Evolutionary conservation across 352 stramenopile species (phyloP).

Genomic region (Phytophthora pistaciae): DNA sequence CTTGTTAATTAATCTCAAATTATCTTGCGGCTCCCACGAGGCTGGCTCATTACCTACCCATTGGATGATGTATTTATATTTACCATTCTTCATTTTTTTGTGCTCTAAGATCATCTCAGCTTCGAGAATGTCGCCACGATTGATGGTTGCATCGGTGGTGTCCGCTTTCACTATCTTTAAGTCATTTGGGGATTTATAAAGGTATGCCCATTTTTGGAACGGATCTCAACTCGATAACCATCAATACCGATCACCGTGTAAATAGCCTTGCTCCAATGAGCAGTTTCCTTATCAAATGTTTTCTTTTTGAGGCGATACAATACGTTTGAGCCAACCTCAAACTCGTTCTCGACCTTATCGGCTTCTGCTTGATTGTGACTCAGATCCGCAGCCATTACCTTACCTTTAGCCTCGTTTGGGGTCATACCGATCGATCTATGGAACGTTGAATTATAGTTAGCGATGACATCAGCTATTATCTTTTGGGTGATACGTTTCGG

Average conservation of each 20-base stretch:
- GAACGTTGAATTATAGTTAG: not conserved
- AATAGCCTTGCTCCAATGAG: slow-evolving; percentile 25
- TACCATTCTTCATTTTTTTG: slow-evolving; percentile 5
- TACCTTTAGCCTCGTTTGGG: not conserved
- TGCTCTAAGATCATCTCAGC: slow-evolving; percentile 21
- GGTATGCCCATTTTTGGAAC: slow-evolving; percentile 42
- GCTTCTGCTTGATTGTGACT: not conserved
- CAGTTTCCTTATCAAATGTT: slow-evolving; percentile 37
- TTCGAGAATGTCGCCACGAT: slow-evolving; percentile 28
- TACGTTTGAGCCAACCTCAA: slow-evolving; percentile 18
- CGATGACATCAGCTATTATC: not conserved
- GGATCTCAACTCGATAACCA: slow-evolving; percentile 30
- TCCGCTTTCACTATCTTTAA: slow-evolving; percentile 30
- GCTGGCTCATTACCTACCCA: not conserved
- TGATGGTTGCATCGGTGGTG: slow-evolving; percentile 23
- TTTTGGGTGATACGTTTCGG: not conserved
- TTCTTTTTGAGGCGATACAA: slow-evolving; percentile 27
- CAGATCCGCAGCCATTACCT: not conserved
- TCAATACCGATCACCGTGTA: slow-evolving; percentile 34
- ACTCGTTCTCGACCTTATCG: not conserved
- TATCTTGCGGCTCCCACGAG: not conserved
- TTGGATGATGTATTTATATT: not conserved
- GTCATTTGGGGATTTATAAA: slow-evolving; percentile 34
- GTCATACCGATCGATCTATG: not conserved
- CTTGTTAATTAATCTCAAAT: not conserved